Conservation (phyloP, 129 eudicot genomes). For the Lactuca sativa region DNA sequence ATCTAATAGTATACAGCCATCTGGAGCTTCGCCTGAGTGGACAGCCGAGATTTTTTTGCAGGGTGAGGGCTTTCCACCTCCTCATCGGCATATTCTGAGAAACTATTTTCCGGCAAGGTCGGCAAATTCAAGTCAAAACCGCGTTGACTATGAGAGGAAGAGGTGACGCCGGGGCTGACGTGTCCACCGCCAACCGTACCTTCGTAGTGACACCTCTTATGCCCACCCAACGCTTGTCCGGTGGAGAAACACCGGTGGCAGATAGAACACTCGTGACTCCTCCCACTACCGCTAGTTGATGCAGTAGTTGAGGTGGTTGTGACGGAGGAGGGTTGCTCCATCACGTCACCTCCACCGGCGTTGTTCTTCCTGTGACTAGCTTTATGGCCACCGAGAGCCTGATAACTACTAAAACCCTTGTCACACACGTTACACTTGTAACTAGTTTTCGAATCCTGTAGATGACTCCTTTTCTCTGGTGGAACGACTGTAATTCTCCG, state of each 20-base stretch:
- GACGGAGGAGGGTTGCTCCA: slow-evolving; percentile 33
- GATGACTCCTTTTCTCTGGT: neutral
- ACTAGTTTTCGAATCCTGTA: neutral
- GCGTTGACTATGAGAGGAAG: slow-evolving; percentile 42
- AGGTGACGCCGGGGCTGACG: slow-evolving; percentile 38
- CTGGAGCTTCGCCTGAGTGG: slow-evolving; percentile 29
- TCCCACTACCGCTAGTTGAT: slow-evolving; percentile 34
- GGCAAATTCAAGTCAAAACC: slow-evolving; percentile 58
- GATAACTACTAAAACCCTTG: slow-evolving; percentile 74
- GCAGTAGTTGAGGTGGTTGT: slow-evolving; percentile 32
- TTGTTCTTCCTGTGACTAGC: slow-evolving; percentile 75
- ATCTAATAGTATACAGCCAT: slow-evolving; percentile 2
- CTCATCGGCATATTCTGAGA: slow-evolving; percentile 22
- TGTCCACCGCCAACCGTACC: slow-evolving; percentile 39
- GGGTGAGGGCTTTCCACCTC: slow-evolving; percentile 60
- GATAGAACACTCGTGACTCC: slow-evolving; percentile 82
- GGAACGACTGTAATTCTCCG: neutral
- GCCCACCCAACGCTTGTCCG: slow-evolving; percentile 96
- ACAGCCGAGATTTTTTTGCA: slow-evolving; percentile 47
- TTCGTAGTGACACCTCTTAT: slow-evolving; percentile 91
- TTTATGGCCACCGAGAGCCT: slow-evolving; percentile 97
- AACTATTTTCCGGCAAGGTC: slow-evolving; percentile 39
- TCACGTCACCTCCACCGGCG: slow-evolving; percentile 33
- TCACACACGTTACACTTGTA: slow-evolving; percentile 69
- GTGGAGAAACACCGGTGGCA: slow-evolving; percentile 81